These are phyloP conservation scores for Trichoderma hamatum DNA, from an alignment of 2,329 filamentous ascomycete species.

Conservation along the genomic window DNA sequence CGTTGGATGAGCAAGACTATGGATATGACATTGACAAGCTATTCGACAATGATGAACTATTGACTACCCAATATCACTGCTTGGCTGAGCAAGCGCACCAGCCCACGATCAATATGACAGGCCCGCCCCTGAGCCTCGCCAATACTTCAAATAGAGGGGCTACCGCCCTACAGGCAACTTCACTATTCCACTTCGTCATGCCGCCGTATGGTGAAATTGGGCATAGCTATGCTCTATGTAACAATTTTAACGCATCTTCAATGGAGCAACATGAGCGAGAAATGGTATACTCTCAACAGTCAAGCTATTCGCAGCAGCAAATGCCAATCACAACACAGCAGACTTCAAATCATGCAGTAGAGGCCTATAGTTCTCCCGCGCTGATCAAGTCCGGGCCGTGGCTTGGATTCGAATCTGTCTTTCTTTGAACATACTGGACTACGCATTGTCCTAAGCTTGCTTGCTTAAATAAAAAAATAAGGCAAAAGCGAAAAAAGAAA, in stretches of 20 bases:
- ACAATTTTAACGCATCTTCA: constrained; percentile 51
- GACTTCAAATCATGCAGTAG: constrained; percentile 33
- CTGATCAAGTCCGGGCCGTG: constrained; percentile 54
- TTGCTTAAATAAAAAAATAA: background rate
- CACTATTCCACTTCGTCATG: constrained; percentile 56
- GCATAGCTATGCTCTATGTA: constrained; percentile 52
- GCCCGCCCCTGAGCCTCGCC: constrained; percentile 50
- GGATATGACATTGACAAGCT: constrained; percentile 46
- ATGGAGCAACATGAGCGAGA: constrained; percentile 45
- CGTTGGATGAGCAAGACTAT: constrained; percentile 56
- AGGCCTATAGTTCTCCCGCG: constrained; percentile 43
- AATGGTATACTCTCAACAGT: constrained; percentile 39
- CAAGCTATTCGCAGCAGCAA: constrained; percentile 46
- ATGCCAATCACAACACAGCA: constrained; percentile 43
- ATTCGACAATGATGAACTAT: constrained; percentile 45
- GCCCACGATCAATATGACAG: constrained; percentile 54
- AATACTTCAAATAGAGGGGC: constrained; percentile 62
- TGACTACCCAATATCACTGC: constrained; percentile 55
- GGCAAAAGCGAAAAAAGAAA: background rate
- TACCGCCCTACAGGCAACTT: constrained; percentile 58
- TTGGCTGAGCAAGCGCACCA: constrained; percentile 51
- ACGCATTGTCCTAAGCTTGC: background rate
- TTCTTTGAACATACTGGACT: constrained; percentile 50
- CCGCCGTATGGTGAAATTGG: constrained; percentile 55
- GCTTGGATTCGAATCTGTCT: constrained; percentile 63